Percentiles rank a stretch among this genome's conserved stretches.
Conservation (phyloP, 805 yeast species). For the Candida stauntonica region DNA sequence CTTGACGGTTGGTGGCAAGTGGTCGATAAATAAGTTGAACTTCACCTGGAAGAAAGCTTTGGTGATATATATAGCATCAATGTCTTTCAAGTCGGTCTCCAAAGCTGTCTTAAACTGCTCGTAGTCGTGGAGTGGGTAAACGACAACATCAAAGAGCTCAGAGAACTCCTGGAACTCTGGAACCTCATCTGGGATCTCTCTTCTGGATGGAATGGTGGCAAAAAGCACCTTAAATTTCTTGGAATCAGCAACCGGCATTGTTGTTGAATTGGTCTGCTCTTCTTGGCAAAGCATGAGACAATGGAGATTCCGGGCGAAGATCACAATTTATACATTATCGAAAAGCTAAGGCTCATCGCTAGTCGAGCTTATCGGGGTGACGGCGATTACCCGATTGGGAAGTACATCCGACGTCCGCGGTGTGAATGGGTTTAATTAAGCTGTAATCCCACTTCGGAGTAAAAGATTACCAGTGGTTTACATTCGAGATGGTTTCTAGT, state of each 20-base stretch:
- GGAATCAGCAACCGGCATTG: not conserved
- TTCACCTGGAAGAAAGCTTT: conserved; percentile 44
- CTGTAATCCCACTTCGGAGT: too few species aligned
- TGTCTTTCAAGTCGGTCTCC: conserved; percentile 31
- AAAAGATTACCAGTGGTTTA: too few species aligned
- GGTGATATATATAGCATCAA: conserved; percentile 51
- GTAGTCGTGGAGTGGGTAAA: conserved; percentile 18
- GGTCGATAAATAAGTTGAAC: conserved; percentile 37
- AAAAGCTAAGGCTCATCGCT: too few species aligned
- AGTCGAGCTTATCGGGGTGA: too few species aligned
- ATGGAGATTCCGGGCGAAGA: too few species aligned
- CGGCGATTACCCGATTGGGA: too few species aligned
- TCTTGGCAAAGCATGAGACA: too few species aligned
- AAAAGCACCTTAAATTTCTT: conserved; percentile 10
- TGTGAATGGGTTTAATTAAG: too few species aligned
- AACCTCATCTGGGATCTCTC: conserved; percentile 40
- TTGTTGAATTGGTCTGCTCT: too few species aligned
- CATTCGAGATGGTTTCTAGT: too few species aligned
- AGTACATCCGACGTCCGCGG: too few species aligned
- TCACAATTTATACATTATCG: too few species aligned
- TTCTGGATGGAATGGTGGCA: conserved; percentile 27
- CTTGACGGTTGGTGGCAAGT: conserved; percentile 43
- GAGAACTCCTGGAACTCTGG: conserved; percentile 43
- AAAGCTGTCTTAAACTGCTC: conserved; percentile 41
- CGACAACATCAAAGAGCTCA: conserved; percentile 32